These are phyloP conservation scores for Arachnomyces sp. DNA, from an alignment of 2,329 filamentous ascomycete species.

Conservation along the genomic window DNA sequence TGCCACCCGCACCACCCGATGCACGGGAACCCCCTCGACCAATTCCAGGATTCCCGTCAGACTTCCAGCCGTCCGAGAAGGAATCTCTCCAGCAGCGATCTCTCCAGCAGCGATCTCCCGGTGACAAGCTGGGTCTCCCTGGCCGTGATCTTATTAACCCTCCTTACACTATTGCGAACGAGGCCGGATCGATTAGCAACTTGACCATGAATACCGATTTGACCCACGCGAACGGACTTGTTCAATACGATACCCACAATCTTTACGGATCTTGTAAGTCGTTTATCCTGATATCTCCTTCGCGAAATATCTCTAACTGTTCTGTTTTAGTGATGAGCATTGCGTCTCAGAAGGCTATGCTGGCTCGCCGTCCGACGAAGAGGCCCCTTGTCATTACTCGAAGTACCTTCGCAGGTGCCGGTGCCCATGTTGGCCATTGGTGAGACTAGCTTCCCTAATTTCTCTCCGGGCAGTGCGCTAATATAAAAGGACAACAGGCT, in stretches of 20 bases:
- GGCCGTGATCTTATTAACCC: constrained; percentile 54
- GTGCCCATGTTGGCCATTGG: constrained; percentile 46
- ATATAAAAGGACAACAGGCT: constrained; percentile 30
- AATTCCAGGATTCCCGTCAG: constrained; percentile 57
- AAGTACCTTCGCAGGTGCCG: constrained; percentile 62
- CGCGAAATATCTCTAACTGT: constrained; percentile 6
- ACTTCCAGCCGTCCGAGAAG: constrained; percentile 48
- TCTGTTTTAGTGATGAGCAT: constrained; percentile 52
- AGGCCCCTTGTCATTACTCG: constrained; percentile 63
- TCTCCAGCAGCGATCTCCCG: background rate
- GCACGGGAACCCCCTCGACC: constrained; percentile 53
- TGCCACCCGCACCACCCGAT: constrained; percentile 50
- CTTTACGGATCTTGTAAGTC: constrained; percentile 54
- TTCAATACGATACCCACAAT: constrained; percentile 64
- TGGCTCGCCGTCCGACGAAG: constrained; percentile 49
- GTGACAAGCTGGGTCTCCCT: constrained; percentile 48
- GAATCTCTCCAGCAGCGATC: background rate
- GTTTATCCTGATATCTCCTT: background rate
- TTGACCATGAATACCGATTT: constrained; percentile 56
- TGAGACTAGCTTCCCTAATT: constrained; percentile 2
- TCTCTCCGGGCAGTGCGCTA: background rate
- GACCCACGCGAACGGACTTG: constrained; percentile 54
- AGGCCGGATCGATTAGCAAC: constrained; percentile 40
- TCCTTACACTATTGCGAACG: constrained; percentile 54
- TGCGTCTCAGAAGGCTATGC: constrained; percentile 54